phyloP scores from a whole-genome alignment of 305 asterid species.

The Fraxinus ornus region DNA sequence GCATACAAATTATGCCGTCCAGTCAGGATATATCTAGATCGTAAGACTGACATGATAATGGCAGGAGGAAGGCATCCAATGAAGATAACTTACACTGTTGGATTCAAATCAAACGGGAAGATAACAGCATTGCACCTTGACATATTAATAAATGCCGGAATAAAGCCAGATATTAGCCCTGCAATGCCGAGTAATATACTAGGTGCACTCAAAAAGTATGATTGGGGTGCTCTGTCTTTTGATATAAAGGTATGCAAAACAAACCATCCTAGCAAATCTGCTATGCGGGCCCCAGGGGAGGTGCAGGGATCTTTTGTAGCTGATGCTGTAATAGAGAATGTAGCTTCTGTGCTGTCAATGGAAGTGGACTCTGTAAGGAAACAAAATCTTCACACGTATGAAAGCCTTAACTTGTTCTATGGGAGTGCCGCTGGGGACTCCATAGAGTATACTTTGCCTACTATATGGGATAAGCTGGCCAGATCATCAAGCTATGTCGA shows the following conservation, averaged over 20 bases:
- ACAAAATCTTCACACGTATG: slow-evolving; percentile 54
- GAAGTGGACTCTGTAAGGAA: slow-evolving; percentile 56
- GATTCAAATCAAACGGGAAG: slow-evolving; percentile 69
- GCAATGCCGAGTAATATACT: slow-evolving; percentile 41
- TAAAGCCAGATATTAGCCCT: slow-evolving; percentile 61
- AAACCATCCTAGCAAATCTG: slow-evolving; percentile 58
- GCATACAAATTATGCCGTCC: slow-evolving; percentile 69
- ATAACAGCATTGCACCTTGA: slow-evolving; percentile 73
- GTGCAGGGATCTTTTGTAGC: slow-evolving; percentile 70
- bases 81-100: slow-evolving; percentile 68
- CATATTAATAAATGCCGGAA: slow-evolving; percentile 63
- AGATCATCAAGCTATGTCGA: slow-evolving; percentile 36
- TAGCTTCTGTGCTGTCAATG: slow-evolving; percentile 50
- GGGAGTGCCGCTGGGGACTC: slow-evolving; percentile 43
- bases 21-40: slow-evolving; percentile 60
- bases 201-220: slow-evolving; percentile 53
- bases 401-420: slow-evolving; percentile 52
- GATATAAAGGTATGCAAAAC: slow-evolving; percentile 71
- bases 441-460: slow-evolving; percentile 52
- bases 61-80: slow-evolving; percentile 90
- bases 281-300: slow-evolving; percentile 86
- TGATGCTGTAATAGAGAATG: slow-evolving; percentile 68
- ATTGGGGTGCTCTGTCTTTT: slow-evolving; percentile 72
- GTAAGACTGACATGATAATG: slow-evolving; percentile 74
- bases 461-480: slow-evolving; percentile 62